phyloP scores from a whole-genome alignment of 495 filamentous ascomycete species.

The Penicillium bovifimosum region DNA sequence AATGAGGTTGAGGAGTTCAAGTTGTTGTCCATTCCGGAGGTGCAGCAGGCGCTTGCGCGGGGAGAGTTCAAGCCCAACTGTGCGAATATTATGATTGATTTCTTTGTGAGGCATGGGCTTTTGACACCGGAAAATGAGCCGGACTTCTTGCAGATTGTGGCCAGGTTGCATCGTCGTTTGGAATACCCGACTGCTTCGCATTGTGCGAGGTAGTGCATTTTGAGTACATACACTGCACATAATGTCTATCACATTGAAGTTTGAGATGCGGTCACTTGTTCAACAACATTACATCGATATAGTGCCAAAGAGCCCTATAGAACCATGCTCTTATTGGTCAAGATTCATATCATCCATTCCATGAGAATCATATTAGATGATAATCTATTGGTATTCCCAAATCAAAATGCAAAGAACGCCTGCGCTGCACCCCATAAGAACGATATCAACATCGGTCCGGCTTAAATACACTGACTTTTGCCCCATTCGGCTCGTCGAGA shows the following conservation, averaged over 20 bases:
- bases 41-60: constrained; percentile 60
- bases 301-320: neutral
- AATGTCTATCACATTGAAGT: neutral
- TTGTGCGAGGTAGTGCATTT: constrained; percentile 11
- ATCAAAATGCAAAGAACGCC: constrained; percentile 29
- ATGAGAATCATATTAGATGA: constrained; percentile 17
- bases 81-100: constrained; percentile 75
- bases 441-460: constrained; percentile 18
- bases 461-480: constrained; percentile 18
- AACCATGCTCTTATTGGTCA: neutral
- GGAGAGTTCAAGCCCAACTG: constrained; percentile 95
- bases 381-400: constrained; percentile 27
- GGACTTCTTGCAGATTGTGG: constrained; percentile 70
- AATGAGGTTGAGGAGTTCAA: constrained; percentile 84
- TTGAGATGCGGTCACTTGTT: neutral
- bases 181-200: constrained; percentile 66
- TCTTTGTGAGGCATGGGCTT: constrained; percentile 83
- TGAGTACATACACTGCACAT: neutral
- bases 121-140: constrained; percentile 77
- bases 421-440: constrained; percentile 27
- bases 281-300: neutral
- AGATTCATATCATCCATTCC: neutral
- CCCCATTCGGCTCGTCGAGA: neutral
- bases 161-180: constrained; percentile 70
- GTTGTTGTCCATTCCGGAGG: constrained; percentile 67